Percentiles rank a stretch among this genome's conserved stretches.
Conservation (phyloP, 2,329 filamentous ascomycete species). For the Penicillium sclerotigenum region DNA sequence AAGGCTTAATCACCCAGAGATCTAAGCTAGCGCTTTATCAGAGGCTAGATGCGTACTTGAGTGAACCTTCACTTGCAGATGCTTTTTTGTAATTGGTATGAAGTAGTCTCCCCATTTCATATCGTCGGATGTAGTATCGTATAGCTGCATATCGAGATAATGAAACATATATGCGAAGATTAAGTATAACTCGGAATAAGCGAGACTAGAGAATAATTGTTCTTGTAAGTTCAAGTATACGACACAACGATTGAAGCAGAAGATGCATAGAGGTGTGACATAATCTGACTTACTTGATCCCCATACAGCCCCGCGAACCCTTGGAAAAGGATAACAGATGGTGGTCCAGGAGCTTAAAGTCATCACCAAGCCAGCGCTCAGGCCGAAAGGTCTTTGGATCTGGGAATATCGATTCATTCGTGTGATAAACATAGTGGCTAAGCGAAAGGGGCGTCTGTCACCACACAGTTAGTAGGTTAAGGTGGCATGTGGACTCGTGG, state of each 20-base stretch:
- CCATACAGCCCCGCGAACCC: background rate
- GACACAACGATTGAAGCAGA: background rate
- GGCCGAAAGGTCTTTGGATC: background rate
- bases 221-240: background rate
- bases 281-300: background rate
- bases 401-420: background rate
- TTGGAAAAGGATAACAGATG: background rate
- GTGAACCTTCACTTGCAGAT: background rate
- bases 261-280: background rate
- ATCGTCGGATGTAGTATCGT: background rate
- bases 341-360: background rate
- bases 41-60: background rate
- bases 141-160: background rate
- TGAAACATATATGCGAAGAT: background rate
- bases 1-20: background rate
- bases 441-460: background rate
- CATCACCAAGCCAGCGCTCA: background rate
- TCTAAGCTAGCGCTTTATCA: background rate
- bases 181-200: background rate
- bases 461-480: background rate
- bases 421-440: background rate
- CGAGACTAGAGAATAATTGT: background rate
- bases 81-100: background rate
- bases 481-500: background rate
- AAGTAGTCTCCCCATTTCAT: background rate